Evolutionary conservation across 2,329 filamentous ascomycete species (phyloP), one percentile per base, ranked within the genome.

Genomic region (Penicillium sp.): DNA sequence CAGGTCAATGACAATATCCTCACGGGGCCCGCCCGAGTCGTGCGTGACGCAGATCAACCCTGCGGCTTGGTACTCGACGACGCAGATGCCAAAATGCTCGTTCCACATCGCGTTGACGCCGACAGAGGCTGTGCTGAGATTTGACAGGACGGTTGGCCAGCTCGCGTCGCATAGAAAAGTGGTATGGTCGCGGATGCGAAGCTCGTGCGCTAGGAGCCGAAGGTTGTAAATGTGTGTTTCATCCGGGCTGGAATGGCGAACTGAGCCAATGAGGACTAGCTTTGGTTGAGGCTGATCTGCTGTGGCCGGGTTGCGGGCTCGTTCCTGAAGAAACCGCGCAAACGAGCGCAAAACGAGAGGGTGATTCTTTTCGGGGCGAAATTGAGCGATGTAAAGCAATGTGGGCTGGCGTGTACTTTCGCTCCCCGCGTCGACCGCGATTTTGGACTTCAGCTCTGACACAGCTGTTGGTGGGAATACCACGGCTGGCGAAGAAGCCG

Each of bases 31-130:
- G 6, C 90, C 92, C 34, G 85, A 92, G 63, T 95, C 74, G 56
- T 98, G 92, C 6, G 96, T 92, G 0, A 98, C 89, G 4, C 84
- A 81, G 40, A 98, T 88, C 41, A 98, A 71, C 1, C 92, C 92
- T 0, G 92, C 92, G 3, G 92, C 92, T 61, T 96, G 89, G 60
- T 96, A 98, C 70, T 98, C 92, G 27, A 98, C 92, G 11, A 96
- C 89, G 1, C 92, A 92, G 42, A 98, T 98, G 14, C 92, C 92
- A 61, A 98, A 98, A 64, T 98, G 92, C 68, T 98, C 92, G 61
- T 95, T 96, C 90, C 92, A 98, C 92, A 98, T 98, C 56, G 85
- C 87, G 54, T 98, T 98, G 18, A 94, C 88, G 33, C 92, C 92
- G 1, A 98, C 77, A 12, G 80, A 90, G 3, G 84, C 81, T 45